Conservation (phyloP, 1,139 yeast genomes). For the Ogataea hybrid region DNA sequence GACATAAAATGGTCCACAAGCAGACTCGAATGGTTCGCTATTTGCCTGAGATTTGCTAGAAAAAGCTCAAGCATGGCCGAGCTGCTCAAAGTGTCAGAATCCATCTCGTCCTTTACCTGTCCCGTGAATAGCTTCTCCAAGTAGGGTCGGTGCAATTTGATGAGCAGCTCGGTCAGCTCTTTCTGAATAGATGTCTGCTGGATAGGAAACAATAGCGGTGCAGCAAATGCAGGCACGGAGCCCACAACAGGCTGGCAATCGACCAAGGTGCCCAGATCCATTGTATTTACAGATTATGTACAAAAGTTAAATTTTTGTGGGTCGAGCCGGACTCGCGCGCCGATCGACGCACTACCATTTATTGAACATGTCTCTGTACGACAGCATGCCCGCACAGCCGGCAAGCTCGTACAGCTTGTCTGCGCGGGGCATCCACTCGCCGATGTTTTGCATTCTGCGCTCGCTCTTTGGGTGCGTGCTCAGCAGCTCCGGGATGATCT, state of each 20-base stretch:
- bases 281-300: constrained; percentile 1
- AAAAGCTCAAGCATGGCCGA: constrained; percentile 40
- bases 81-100: constrained; percentile 26
- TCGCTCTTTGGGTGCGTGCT: no score
- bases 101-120: constrained; percentile 18
- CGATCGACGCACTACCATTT: no score
- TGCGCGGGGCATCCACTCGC: no score
- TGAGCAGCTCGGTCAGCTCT: constrained; percentile 51
- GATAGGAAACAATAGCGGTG: constrained; percentile 42
- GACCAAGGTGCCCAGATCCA: not conserved
- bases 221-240: not conserved
- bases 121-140: constrained; percentile 27
- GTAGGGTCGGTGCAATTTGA: constrained; percentile 47
- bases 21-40: constrained; percentile 64
- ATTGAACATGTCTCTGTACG: no score
- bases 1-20: constrained; percentile 77
- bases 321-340: no score
- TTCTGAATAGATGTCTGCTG: constrained; percentile 53
- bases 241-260: not conserved
- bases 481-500: no score
- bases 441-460: no score
- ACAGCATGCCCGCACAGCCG: no score
- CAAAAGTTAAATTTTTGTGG: no score
- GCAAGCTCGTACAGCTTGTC: no score
- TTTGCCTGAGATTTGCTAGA: constrained; percentile 47